These are phyloP conservation scores for Ophiocordyceps robertsii DNA, from an alignment of 2,329 filamentous ascomycete genomes.

Conservation along the genomic window DNA sequence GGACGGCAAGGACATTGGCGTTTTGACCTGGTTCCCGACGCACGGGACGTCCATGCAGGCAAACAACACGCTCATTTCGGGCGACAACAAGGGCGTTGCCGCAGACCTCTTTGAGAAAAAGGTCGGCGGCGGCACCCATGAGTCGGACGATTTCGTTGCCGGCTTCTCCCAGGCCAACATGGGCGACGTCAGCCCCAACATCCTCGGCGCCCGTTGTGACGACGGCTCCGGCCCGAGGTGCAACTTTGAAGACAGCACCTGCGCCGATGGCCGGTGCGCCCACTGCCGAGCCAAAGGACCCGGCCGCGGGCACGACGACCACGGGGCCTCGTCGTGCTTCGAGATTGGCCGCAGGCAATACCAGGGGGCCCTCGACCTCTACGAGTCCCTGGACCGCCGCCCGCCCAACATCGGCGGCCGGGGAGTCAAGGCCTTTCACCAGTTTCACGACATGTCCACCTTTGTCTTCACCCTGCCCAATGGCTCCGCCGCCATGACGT, in stretches of 20 bases:
- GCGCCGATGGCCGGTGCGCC: conserved; percentile 50
- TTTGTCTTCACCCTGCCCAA: conserved; percentile 63
- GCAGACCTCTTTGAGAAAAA: conserved; percentile 70
- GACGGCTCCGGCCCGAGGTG: conserved; percentile 63
- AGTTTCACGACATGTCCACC: conserved; percentile 63
- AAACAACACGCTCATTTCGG: conserved; percentile 79
- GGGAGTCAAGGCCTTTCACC: conserved; percentile 65
- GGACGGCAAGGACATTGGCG: conserved; percentile 62
- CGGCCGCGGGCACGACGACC: conserved; percentile 49
- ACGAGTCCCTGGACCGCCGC: conserved; percentile 34
- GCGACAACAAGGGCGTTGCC: conserved; percentile 89
- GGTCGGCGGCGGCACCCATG: conserved; percentile 39
- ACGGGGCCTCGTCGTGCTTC: conserved; percentile 61
- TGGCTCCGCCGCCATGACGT: conserved; percentile 57
- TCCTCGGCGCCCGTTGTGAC: conserved; percentile 78
- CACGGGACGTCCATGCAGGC: conserved; percentile 83
- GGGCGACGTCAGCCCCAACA: conserved; percentile 81
- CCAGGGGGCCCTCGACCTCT: conserved; percentile 34
- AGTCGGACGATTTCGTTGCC: conserved; percentile 60
- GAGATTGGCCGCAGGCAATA: conserved; percentile 61
- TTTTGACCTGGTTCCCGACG: conserved; percentile 81
- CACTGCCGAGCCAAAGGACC: conserved; percentile 61
- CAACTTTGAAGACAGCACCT: conserved; percentile 71
- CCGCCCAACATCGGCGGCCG: conserved; percentile 44
- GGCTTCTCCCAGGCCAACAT: conserved; percentile 89